Evolutionary conservation across 495 filamentous ascomycete species (phyloP).

Genomic region (Aspergillus avenaceus): DNA sequence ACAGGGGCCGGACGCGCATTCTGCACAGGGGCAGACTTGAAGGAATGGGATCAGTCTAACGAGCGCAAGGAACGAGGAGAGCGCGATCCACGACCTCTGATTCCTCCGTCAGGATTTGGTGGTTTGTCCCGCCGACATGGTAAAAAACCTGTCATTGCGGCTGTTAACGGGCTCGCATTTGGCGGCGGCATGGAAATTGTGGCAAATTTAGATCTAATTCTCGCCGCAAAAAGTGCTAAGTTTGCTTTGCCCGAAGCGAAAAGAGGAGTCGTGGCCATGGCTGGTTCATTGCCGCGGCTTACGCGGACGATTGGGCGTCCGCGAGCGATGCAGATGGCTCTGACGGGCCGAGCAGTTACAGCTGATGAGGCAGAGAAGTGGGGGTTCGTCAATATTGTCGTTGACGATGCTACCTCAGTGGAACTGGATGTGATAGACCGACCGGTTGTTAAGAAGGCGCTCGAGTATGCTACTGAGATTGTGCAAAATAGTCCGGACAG

Average conservation of each 20-base stretch:
- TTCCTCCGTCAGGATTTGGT: slow-evolving; percentile 22
- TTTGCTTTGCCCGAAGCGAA: slow-evolving; percentile 64
- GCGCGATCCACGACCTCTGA: not conserved
- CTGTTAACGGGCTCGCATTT: slow-evolving; percentile 64
- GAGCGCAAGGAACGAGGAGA: not conserved
- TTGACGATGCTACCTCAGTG: slow-evolving; percentile 44
- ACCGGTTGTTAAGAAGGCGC: slow-evolving; percentile 25
- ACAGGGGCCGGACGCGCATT: slow-evolving; percentile 49
- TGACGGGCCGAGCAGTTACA: slow-evolving; percentile 53
- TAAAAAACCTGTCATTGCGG: slow-evolving; percentile 59
- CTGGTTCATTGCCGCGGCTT: slow-evolving; percentile 65
- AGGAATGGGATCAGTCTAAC: slow-evolving; percentile 17
- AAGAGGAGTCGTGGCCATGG: slow-evolving; percentile 61
- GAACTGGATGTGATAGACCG: no score
- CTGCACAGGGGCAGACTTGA: slow-evolving; percentile 47
- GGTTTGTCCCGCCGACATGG: slow-evolving; percentile 27
- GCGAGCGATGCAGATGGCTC: slow-evolving; percentile 62
- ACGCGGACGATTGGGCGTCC: slow-evolving; percentile 56
- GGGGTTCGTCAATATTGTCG: slow-evolving; percentile 61
- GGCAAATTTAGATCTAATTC: slow-evolving; percentile 61
- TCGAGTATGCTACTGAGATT: slow-evolving; percentile 21
- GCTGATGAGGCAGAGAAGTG: slow-evolving; percentile 55
- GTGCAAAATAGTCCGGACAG: slow-evolving; percentile 59
- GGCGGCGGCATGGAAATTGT: slow-evolving; percentile 73
- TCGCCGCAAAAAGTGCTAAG: slow-evolving; percentile 48